phyloP scores from a whole-genome alignment of 257 asterid species.

The Nicotiana otophora region DNA sequence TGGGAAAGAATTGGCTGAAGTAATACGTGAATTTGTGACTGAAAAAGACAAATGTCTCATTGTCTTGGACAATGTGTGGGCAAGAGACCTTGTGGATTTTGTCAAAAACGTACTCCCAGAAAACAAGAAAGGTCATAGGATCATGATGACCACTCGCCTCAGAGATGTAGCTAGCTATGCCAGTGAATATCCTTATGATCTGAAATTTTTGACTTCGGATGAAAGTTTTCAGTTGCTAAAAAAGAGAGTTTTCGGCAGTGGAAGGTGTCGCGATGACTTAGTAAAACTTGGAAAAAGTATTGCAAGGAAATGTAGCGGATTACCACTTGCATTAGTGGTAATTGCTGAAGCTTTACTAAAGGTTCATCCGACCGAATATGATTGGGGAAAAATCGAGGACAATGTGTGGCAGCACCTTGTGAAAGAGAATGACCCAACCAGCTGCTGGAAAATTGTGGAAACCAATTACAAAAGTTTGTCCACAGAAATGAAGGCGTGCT shows the following conservation, averaged over 20 bases:
- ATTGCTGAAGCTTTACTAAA: conserved; percentile 36
- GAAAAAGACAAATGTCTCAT: conserved; percentile 20
- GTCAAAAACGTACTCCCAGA: conserved; percentile 22
- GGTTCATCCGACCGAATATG: not conserved
- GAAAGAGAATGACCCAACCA: not conserved
- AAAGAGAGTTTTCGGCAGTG: conserved; percentile 29
- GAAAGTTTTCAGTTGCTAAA: conserved; percentile 36
- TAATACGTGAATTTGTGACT: not conserved
- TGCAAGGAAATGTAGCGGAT: not conserved
- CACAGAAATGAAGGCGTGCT: conserved; percentile 6
- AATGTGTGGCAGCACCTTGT: conserved; percentile 9
- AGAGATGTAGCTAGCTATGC: conserved; percentile 16
- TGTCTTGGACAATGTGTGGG: conserved; percentile 38
- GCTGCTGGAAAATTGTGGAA: not conserved
- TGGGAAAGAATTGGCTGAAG: conserved; percentile 7
- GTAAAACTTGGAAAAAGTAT: conserved; percentile 11
- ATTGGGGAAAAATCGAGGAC: conserved; percentile 14
- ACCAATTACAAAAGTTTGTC: conserved; percentile 18
- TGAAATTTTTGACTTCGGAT: conserved; percentile 15
- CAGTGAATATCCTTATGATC: conserved; percentile 11
- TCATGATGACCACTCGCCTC: conserved; percentile 32
- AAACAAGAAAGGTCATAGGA: conserved; percentile 19
- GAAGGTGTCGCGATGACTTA: conserved; percentile 14
- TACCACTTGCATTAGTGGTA: conserved; percentile 38
- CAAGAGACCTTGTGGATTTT: conserved; percentile 10